Evolutionary conservation across 2,329 filamentous ascomycete genomes (phyloP).

Genomic region (Mycosphaerella sp.): DNA sequence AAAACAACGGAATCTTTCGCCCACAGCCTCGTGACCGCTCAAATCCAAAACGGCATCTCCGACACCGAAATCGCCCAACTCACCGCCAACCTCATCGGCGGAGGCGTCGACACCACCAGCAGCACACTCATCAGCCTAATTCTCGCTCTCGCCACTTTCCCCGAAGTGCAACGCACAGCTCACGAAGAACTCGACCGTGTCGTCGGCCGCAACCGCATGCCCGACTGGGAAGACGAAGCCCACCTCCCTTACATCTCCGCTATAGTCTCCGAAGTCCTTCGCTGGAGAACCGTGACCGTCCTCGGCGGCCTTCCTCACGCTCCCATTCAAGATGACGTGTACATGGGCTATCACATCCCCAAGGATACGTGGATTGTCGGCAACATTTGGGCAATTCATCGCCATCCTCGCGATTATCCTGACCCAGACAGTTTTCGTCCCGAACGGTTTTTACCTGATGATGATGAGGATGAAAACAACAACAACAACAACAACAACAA

Average conservation of each 20-base stretch:
- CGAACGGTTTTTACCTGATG: constrained; percentile 7
- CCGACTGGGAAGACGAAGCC: constrained; percentile 24
- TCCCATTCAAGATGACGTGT: constrained; percentile 18
- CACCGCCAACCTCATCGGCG: constrained; percentile 1
- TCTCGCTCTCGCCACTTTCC: background rate
- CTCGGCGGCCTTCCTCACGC: constrained; percentile 34
- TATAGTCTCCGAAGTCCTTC: constrained; percentile 30
- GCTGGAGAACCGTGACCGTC: constrained; percentile 27
- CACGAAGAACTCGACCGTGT: constrained; percentile 27
- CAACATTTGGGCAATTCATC: constrained; percentile 7
- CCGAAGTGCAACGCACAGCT: constrained; percentile 14
- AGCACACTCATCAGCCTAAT: constrained; percentile 8
- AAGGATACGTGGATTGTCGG: constrained; percentile 6
- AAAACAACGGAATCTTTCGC: background rate
- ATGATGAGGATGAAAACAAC: background rate
- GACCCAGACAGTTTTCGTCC: constrained; percentile 9
- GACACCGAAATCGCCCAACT: background rate
- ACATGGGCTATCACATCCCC: constrained; percentile 12
- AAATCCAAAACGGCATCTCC: background rate
- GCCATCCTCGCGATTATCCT: constrained; percentile 8
- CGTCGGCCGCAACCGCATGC: constrained; percentile 22
- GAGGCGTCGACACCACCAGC: constrained; percentile 6
- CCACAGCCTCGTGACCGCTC: background rate
- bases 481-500: background rate
- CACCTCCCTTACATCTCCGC: constrained; percentile 25